These are phyloP conservation scores for Sclerotiophoma versabilis DNA, from an alignment of 2,329 filamentous ascomycete species.

Conservation along the genomic window DNA sequence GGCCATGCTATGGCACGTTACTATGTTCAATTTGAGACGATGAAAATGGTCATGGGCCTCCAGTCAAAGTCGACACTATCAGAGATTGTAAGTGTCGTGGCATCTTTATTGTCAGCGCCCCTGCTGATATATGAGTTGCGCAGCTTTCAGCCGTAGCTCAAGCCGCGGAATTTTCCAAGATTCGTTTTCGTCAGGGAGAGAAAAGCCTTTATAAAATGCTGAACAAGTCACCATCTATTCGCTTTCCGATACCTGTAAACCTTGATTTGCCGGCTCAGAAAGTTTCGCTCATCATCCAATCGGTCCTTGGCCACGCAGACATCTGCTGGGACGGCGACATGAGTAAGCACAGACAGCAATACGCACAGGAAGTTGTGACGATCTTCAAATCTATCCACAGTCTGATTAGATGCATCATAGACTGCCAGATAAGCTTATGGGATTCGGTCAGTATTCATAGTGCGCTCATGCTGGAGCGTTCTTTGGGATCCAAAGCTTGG, in stretches of 20 bases:
- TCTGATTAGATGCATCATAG: slow-evolving; percentile 76
- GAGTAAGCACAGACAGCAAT: slow-evolving; percentile 62
- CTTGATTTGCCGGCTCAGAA: slow-evolving; percentile 74
- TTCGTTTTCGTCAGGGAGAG: slow-evolving; percentile 74
- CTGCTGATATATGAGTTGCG: slow-evolving; percentile 7
- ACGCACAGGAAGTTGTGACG: slow-evolving; percentile 65
- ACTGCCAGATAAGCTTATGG: slow-evolving; percentile 68
- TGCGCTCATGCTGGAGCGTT: slow-evolving; percentile 79
- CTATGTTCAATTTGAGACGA: slow-evolving; percentile 80
- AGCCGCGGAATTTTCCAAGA: slow-evolving; percentile 74
- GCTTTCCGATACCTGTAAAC: slow-evolving; percentile 73
- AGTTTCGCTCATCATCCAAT: slow-evolving; percentile 78
- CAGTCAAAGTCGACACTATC: slow-evolving; percentile 67
- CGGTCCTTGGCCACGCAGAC: slow-evolving; percentile 72
- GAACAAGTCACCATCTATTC: slow-evolving; percentile 72
- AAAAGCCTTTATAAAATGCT: slow-evolving; percentile 73
- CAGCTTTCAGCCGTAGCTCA: slow-evolving; percentile 72
- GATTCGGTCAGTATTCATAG: slow-evolving; percentile 74
- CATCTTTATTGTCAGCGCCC: neutral
- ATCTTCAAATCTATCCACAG: slow-evolving; percentile 75
- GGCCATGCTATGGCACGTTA: slow-evolving; percentile 84
- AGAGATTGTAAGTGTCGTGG: slow-evolving; percentile 66
- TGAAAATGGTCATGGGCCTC: slow-evolving; percentile 72
- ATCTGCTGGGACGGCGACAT: slow-evolving; percentile 60
- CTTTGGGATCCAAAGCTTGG: slow-evolving; percentile 78